Base-by-base conservation (phyloP, 345 rosid species). In the Pistacia atlantica region DNA sequence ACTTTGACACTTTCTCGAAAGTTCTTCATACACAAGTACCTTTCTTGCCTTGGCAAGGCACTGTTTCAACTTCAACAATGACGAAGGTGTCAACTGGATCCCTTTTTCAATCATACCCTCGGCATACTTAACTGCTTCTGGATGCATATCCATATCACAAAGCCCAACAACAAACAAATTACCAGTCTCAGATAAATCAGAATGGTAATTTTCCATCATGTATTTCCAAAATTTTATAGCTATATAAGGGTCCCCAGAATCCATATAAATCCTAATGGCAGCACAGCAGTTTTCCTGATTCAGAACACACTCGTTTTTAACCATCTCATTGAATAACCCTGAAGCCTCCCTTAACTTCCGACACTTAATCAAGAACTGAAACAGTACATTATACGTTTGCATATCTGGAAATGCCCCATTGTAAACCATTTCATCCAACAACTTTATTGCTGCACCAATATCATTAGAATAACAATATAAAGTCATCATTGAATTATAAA, bases 61-160 rank as follows among this genome's bases (percentile, higher is more conserved):
- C 74, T 82, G 81, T 80, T 83, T 87, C 86, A 90, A 79, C 76
- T 77, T 89, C 9, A 82, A 80, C 78, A 86, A 51, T 37, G 94
- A 75, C 4, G 76, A 68, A 14, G 89, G 79, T 20, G 73, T 58
- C 78, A 90, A 42, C 75, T 77, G 79, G 76, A 90, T 87, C 75
- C 89, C 84, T 73, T 78, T 90, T 69, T 82, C 89, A 67, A 87
- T 79, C 87, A 89, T 85, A 75, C 74, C 87, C 65, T 83, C 85
- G 0, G 91, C 85, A 83, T 89, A 86, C 75, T 89, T 89, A 17
- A 82, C 90, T 33, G 94, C 91, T 83, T 87, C 94, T 4, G 89
- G 91, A 78, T 84, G 79, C 89, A 80, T 81, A 9, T 73, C 65
- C 37, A 80, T 72, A 70, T 86, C 84, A 63, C 86, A 62, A 38